phyloP scores from a whole-genome alignment of 768 basidiomycete genomes.

The Suillus placidus region DNA sequence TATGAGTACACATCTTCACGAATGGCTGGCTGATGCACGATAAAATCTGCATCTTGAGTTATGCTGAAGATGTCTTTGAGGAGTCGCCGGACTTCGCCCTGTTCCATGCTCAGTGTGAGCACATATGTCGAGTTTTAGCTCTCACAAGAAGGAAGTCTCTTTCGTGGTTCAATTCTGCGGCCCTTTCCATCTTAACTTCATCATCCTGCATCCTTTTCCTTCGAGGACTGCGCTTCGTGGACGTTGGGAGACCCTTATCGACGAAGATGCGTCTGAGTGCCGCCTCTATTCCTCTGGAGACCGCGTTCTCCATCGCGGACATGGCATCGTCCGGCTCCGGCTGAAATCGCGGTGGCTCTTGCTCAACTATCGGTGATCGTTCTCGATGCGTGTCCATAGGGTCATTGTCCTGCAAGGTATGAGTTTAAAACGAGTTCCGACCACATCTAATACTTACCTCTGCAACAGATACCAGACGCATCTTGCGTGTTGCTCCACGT shows the following conservation, averaged over 20 bases:
- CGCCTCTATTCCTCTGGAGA: background rate
- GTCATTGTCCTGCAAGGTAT: too few species aligned
- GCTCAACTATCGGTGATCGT: too few species aligned
- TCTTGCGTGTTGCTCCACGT: too few species aligned
- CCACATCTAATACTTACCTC: too few species aligned
- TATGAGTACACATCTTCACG: constrained; percentile 12
- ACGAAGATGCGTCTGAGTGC: constrained; percentile 2
- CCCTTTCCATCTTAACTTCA: constrained; percentile 5
- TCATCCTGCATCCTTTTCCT: constrained; percentile 8
- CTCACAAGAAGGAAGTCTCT: constrained; percentile 11
- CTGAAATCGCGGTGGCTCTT: too few species aligned
- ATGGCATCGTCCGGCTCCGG: too few species aligned
- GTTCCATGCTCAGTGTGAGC: constrained; percentile 1
- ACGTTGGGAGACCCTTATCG: background rate
- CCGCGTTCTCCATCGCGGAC: background rate
- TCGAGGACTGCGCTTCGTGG: constrained; percentile 3
- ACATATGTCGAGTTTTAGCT: background rate
- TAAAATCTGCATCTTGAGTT: constrained; percentile 14
- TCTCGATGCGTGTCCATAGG: too few species aligned
- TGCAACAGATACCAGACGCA: too few species aligned
- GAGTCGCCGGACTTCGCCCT: constrained; percentile 13
- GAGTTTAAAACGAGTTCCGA: too few species aligned
- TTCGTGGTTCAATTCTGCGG: constrained; percentile 11
- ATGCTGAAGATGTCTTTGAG: constrained; percentile 17
- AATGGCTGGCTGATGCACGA: background rate